Percentiles rank a stretch among this genome's conserved stretches.
These are phyloP conservation scores for Chaetomium olivaceum DNA, from an alignment of 2,329 filamentous ascomycete species.

Conservation along the genomic window DNA sequence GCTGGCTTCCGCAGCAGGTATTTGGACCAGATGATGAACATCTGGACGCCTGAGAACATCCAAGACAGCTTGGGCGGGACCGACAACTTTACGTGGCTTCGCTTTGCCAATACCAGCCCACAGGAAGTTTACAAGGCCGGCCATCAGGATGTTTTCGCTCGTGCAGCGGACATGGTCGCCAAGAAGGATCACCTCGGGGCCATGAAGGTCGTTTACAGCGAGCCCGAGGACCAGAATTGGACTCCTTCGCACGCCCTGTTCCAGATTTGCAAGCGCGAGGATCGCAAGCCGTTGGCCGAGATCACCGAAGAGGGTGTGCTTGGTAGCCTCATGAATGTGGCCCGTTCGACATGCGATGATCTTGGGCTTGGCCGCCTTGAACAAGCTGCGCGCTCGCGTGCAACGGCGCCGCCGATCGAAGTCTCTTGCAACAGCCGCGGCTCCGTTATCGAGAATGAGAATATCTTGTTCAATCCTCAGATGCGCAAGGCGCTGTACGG, in stretches of 20 bases:
- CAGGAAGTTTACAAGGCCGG: conserved; percentile 71
- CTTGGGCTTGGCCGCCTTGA: conserved; percentile 78
- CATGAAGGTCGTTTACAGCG: conserved; percentile 70
- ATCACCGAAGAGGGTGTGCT: conserved; percentile 73
- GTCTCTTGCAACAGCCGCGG: conserved; percentile 72
- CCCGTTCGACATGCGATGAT: conserved; percentile 62
- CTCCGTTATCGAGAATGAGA: conserved; percentile 65
- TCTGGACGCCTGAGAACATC: conserved; percentile 83
- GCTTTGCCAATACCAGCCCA: conserved; percentile 77
- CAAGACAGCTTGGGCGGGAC: conserved; percentile 60
- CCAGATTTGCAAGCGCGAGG: conserved; percentile 71
- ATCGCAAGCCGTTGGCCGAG: conserved; percentile 66
- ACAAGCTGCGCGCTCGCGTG: conserved; percentile 74
- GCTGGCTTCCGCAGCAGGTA: conserved; percentile 82
- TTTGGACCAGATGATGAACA: conserved; percentile 79
- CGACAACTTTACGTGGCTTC: conserved; percentile 82
- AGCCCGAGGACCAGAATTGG: conserved; percentile 61
- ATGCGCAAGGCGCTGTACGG: conserved; percentile 77
- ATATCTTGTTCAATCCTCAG: conserved; percentile 73
- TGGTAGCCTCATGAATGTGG: conserved; percentile 75
- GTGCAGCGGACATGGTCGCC: conserved; percentile 62
- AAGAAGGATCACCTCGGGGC: conserved; percentile 62
- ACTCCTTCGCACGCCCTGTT: conserved; percentile 77
- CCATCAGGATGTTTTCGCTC: conserved; percentile 70
- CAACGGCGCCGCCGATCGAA: conserved; percentile 82